These are phyloP conservation scores for Trypanosoma conorhini DNA, from an alignment of 208 protist genomes.

Conservation along the genomic window DNA sequence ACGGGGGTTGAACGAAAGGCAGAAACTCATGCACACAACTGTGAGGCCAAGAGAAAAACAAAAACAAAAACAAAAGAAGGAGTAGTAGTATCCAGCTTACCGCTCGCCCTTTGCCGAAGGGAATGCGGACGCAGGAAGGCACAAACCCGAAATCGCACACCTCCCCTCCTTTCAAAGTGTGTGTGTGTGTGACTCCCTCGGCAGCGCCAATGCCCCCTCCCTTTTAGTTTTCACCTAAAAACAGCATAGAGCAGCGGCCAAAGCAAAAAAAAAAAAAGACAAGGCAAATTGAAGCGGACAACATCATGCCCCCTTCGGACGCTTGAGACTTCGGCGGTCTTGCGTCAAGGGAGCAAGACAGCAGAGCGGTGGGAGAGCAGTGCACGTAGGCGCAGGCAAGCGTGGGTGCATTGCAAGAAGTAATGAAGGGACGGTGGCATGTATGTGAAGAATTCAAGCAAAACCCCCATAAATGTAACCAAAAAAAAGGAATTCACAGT, in stretches of 20 bases:
- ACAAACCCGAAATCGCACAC: too few species aligned
- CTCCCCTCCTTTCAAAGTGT: too few species aligned
- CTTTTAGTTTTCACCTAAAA: too few species aligned
- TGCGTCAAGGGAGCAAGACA: background rate
- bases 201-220: too few species aligned
- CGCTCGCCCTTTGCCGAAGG: too few species aligned
- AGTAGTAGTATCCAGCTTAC: too few species aligned
- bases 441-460: background rate
- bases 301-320: background rate
- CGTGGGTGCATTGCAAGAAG: background rate
- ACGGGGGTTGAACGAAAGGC: too few species aligned
- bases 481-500: constrained; percentile 17
- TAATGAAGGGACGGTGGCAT: background rate
- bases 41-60: too few species aligned
- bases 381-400: background rate
- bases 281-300: background rate
- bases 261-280: constrained; percentile 21
- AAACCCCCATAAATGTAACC: background rate
- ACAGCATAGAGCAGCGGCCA: background rate
- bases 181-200: too few species aligned
- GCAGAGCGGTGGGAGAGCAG: background rate
- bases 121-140: too few species aligned
- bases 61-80: too few species aligned
- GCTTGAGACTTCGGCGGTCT: background rate
- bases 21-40: too few species aligned